Conservation (phyloP, 352 stramenopile genomes). For the Thraustochytrium sp. region DNA sequence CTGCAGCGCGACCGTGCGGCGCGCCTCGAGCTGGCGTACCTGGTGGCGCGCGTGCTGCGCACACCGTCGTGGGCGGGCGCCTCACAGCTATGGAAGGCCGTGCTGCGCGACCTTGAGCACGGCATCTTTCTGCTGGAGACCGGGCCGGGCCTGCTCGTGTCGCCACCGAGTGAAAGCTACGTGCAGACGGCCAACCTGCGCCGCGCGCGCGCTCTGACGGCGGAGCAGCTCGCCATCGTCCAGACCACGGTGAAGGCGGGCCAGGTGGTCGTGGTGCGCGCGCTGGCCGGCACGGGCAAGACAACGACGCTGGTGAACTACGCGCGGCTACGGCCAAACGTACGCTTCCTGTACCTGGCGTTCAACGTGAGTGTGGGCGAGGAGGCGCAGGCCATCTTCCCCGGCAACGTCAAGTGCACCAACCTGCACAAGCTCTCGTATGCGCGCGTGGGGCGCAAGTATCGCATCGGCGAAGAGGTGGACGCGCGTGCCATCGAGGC, state of each 20-base stretch:
- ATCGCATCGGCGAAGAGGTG: neutral
- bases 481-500: neutral
- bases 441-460: neutral
- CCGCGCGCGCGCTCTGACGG: neutral
- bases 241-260: neutral
- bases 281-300: constrained; percentile 22
- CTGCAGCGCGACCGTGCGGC: neutral
- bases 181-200: neutral
- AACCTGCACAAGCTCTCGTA: constrained; percentile 30
- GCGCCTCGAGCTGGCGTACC: constrained; percentile 4
- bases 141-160: neutral
- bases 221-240: constrained; percentile 18
- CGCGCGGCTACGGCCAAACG: neutral
- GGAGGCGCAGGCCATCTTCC: neutral
- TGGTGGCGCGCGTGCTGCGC: neutral
- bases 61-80: neutral
- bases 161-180: neutral
- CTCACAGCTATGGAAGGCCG: neutral
- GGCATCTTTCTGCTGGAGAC: neutral
- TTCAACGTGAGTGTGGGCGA: constrained; percentile 33
- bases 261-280: neutral
- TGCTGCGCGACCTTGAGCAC: constrained; percentile 9
- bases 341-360: constrained; percentile 1
- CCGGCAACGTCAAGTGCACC: constrained; percentile 17
- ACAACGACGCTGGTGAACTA: constrained; percentile 29